Conservation (phyloP, 306 rosid species). For the Mucuna pruriens region DNA sequence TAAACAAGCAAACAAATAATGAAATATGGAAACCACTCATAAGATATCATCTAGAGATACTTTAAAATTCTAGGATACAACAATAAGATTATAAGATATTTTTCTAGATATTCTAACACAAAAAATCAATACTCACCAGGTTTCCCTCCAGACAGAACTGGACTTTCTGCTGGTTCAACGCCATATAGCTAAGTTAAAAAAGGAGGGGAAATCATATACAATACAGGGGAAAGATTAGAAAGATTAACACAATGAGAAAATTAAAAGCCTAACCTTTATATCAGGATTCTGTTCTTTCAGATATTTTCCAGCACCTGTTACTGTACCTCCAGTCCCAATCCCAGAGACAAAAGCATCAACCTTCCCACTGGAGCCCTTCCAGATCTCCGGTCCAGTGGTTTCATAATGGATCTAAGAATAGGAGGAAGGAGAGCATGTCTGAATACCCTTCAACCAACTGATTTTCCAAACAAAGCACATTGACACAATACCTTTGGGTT, state of each 20-base stretch:
- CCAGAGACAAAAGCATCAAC: slow-evolving; percentile 92
- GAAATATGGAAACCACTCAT: neutral
- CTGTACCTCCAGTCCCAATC: slow-evolving; percentile 93
- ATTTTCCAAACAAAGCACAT: slow-evolving; percentile 6
- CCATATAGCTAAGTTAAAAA: slow-evolving; percentile 67
- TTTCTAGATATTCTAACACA: neutral
- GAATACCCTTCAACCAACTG: slow-evolving; percentile 29
- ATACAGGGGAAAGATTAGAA: neutral
- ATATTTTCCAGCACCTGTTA: slow-evolving; percentile 87
- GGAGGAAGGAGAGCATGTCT: neutral
- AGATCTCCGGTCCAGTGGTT: slow-evolving; percentile 96
- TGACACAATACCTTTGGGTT: slow-evolving; percentile 71
- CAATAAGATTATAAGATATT: neutral
- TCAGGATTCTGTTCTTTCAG: slow-evolving; percentile 86
- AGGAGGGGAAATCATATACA: neutral
- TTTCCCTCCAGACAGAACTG: slow-evolving; percentile 84
- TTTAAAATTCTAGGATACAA: neutral
- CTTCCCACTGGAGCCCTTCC: slow-evolving; percentile 76
- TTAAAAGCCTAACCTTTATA: slow-evolving; percentile 62
- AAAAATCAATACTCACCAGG: slow-evolving; percentile 66
- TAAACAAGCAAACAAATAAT: neutral
- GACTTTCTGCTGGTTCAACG: slow-evolving; percentile 89
- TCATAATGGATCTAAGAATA: slow-evolving; percentile 76
- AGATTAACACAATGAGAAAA: slow-evolving; percentile 18
- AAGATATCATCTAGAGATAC: neutral